These are phyloP conservation scores for Edaphochlamys debaryana DNA, from an alignment of 139 green algal species.

Conservation along the genomic window DNA sequence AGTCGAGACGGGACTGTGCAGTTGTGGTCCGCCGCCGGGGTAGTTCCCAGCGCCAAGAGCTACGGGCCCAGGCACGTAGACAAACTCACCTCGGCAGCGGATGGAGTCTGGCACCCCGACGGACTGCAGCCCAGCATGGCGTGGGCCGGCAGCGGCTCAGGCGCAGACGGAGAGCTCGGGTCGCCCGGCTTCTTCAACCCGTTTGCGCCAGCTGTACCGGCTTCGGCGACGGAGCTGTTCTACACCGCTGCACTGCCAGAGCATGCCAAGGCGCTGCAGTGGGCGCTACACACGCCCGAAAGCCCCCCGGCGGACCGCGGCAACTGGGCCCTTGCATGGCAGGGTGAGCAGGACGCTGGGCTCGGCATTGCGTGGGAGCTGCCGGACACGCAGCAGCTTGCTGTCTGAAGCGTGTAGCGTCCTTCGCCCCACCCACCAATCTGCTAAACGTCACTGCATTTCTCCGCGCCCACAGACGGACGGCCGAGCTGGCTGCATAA, in stretches of 20 bases:
- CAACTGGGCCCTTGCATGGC: constrained; percentile 48
- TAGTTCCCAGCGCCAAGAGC: background rate
- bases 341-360: constrained; percentile 1
- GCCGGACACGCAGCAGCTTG: too few relatives aligned
- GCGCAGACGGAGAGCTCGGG: too few relatives aligned
- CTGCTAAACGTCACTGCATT: too few relatives aligned
- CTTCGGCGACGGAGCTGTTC: background rate
- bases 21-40: background rate
- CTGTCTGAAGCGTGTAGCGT: too few relatives aligned
- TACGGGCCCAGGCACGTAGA: constrained; percentile 45
- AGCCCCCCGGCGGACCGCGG: constrained; percentile 19
- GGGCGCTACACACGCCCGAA: constrained; percentile 33
- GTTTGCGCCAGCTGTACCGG: background rate
- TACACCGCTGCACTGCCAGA: constrained; percentile 52
- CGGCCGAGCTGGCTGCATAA: constrained; percentile 37
- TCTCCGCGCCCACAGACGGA: too few relatives aligned
- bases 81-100: background rate
- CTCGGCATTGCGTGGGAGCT: too few relatives aligned
- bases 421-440: too few relatives aligned
- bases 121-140: constrained; percentile 32
- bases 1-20: background rate
- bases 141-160: constrained; percentile 50
- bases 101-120: constrained; percentile 67
- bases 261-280: constrained; percentile 40
- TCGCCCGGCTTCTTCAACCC: constrained; percentile 51